A percentile compares a stretch with the other conserved stretches of the same genome.
Conservation (phyloP, 2,329 filamentous ascomycete genomes). For the Dactylellina drechsleri region DNA sequence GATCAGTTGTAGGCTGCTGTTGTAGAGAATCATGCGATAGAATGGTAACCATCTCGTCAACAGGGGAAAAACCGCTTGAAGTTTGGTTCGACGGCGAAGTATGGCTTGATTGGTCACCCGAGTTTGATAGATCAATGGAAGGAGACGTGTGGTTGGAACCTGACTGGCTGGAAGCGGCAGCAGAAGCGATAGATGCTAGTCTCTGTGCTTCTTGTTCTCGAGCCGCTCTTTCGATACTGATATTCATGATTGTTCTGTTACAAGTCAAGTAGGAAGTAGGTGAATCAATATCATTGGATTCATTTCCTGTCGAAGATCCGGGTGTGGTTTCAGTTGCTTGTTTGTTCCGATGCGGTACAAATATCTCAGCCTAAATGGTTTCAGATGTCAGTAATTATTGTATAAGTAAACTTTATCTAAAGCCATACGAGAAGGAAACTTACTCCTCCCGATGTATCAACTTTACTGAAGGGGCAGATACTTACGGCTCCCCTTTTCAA, state of each 20-base stretch:
- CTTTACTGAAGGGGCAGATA: slow-evolving; percentile 45
- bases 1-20: slow-evolving; percentile 14
- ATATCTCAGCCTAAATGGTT: slow-evolving; percentile 41
- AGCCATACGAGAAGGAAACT: slow-evolving; percentile 2
- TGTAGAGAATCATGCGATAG: slow-evolving; percentile 39
- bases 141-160: slow-evolving; percentile 51
- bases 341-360: slow-evolving; percentile 2
- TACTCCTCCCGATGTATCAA: slow-evolving; percentile 3
- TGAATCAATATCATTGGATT: slow-evolving; percentile 9
- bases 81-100: slow-evolving; percentile 47
- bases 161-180: slow-evolving; percentile 17
- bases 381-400: not conserved
- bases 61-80: slow-evolving; percentile 38
- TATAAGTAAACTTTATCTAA: too few relatives aligned
- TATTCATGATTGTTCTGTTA: slow-evolving; percentile 45
- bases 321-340: slow-evolving; percentile 1
- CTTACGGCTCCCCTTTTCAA: slow-evolving; percentile 57
- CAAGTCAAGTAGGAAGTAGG: slow-evolving; percentile 35
- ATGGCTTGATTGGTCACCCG: slow-evolving; percentile 36
- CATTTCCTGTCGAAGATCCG: slow-evolving; percentile 27
- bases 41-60: slow-evolving; percentile 45
- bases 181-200: slow-evolving; percentile 14
- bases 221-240: slow-evolving; percentile 36
- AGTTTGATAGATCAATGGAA: slow-evolving; percentile 38
- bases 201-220: slow-evolving; percentile 40